Base-by-base conservation (phyloP, 2,329 filamentous ascomycete species). In the Ploettnerulaceae sp. region DNA sequence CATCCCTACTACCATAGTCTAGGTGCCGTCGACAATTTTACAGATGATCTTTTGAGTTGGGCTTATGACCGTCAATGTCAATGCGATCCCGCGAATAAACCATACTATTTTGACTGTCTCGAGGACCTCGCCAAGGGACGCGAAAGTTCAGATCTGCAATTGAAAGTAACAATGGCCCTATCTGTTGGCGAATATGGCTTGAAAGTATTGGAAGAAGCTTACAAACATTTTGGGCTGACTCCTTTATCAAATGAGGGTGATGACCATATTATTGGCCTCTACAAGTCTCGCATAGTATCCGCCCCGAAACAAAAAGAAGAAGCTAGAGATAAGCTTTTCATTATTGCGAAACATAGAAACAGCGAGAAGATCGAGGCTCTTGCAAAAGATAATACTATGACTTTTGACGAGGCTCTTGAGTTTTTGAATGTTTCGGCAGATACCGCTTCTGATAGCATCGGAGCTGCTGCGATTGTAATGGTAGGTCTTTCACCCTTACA, bases 91-190 rank as follows among this genome's bases (percentile, higher is more conserved):
- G 53, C 57, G 15, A 75, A 77, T 49, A 67, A 68, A 14, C 65
- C 79, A 2, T 78, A 79, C 59, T 86, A 86, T 61, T 72, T 86
- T 49, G 75, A 82, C 62, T 83, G 78, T 57, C 67, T 88, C n/a
- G 71, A 75, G 54, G 69, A 73, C 36, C 75, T 87, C 43, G 75
- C 76, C 12, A 66, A 67, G 18, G 72, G 75, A 14, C 57, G 63
- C 14, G 33, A 45, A 32, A 81, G 75, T 59, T 72, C 77, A 32
- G 61, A 69, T 6, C 71, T 88, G n/a, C 67, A 77, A 32, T 70
- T 71, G 25, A 76, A 79, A 58, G 75, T 81, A 18, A 73, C 72
- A 6, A 68, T 74, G 41, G 72, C 82, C 31, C 74, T 73, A 38
- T 81, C 80, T 1, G 65, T 77, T 57, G 81, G 79, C 21, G 69